Evolutionary conservation across 768 basidiomycete species (phyloP).

Genomic region (Lactarius akahatsu): DNA sequence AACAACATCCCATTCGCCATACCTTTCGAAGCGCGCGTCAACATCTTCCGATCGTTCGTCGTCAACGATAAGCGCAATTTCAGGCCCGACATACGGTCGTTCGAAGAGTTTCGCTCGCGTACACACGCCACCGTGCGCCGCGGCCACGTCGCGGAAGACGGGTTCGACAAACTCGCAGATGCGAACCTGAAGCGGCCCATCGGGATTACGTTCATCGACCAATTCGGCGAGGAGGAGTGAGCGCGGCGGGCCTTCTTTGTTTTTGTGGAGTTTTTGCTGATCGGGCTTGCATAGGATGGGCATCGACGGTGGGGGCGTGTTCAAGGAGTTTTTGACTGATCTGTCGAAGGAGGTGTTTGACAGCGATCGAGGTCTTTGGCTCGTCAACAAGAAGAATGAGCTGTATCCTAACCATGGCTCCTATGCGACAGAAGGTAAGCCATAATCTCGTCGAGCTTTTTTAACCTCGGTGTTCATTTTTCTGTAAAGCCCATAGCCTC

Average conservation of each 20-base stretch:
- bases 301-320: conserved; percentile 95
- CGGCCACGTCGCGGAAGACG: conserved; percentile 81
- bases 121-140: conserved; percentile 60
- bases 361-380: conserved; percentile 91
- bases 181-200: conserved; percentile 78
- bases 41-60: conserved; percentile 85
- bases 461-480: conserved; percentile 4
- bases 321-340: conserved; percentile 96
- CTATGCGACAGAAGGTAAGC: conserved; percentile 84
- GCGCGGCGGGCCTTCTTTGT: conserved; percentile 32
- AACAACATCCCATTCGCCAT: conserved; percentile 97
- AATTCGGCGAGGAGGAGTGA: conserved; percentile 83
- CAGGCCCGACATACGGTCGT: conserved; percentile 24
- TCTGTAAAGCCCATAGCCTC: conserved; percentile 66
- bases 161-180: conserved; percentile 80
- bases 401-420: conserved; percentile 92
- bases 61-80: conserved; percentile 50
- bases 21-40: conserved; percentile 88
- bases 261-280: background rate
- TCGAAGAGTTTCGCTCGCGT: conserved; percentile 25
- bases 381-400: conserved; percentile 87
- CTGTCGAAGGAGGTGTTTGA: conserved; percentile 94
- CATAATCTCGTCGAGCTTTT: background rate
- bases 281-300: conserved; percentile 57
- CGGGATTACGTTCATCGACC: conserved; percentile 90